phyloP scores from a whole-genome alignment of 2,329 filamentous ascomycete species.

The Phaeoacremonium minimum region DNA sequence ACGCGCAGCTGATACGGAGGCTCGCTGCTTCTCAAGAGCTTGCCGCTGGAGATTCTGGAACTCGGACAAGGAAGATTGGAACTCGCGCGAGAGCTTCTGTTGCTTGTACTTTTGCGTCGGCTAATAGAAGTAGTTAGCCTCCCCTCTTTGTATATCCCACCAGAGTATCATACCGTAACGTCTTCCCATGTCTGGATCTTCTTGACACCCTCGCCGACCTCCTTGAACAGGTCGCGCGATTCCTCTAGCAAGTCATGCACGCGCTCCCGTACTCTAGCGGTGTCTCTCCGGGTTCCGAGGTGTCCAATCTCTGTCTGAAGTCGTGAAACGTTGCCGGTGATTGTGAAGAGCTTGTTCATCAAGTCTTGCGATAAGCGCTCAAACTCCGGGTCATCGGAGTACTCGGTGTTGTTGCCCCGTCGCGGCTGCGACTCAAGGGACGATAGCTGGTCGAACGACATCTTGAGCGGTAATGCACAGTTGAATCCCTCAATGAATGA shows the following conservation, averaged over 20 bases:
- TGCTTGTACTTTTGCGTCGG: conserved; percentile 95
- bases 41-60: conserved; percentile 90
- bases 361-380: conserved; percentile 75
- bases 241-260: conserved; percentile 86
- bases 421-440: conserved; percentile 72
- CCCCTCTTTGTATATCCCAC: not conserved
- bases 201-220: conserved; percentile 91
- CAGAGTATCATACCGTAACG: conserved; percentile 61
- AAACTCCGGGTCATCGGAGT: conserved; percentile 92
- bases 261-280: conserved; percentile 82
- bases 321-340: conserved; percentile 83
- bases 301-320: conserved; percentile 80
- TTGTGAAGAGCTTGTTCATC: conserved; percentile 82
- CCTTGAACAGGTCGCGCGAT: conserved; percentile 80
- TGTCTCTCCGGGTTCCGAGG: conserved; percentile 87
- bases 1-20: conserved; percentile 77
- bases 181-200: conserved; percentile 84
- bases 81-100: conserved; percentile 90
- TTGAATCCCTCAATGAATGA: no score
- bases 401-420: conserved; percentile 44
- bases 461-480: conserved; percentile 37
- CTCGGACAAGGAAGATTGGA: conserved; percentile 81
- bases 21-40: conserved; percentile 88
- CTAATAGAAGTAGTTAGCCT: conserved; percentile 45
- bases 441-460: conserved; percentile 90